These are phyloP conservation scores for Xerocomellus amylosporus DNA, from an alignment of 768 basidiomycete genomes.

Conservation along the genomic window DNA sequence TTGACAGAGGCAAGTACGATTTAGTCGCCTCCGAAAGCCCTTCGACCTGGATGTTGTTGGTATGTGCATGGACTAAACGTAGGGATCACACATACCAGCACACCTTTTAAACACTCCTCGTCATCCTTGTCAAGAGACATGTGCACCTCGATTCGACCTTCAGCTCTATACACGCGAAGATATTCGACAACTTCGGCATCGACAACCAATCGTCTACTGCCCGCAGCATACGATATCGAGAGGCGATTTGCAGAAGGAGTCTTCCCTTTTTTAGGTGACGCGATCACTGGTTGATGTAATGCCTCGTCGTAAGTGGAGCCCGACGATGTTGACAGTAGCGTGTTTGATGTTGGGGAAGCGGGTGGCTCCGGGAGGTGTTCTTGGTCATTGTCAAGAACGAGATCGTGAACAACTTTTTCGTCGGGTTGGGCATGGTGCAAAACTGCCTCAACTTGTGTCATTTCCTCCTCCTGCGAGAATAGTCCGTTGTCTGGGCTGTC, in stretches of 20 bases:
- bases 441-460: conserved; percentile 13
- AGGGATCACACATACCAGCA: conserved; percentile 54
- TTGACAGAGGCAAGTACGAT: conserved; percentile 61
- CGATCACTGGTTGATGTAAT: conserved; percentile 31
- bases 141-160: conserved; percentile 82
- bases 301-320: conserved; percentile 46
- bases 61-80: conserved; percentile 2
- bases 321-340: conserved; percentile 35
- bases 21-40: conserved; percentile 68
- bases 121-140: conserved; percentile 59
- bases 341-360: conserved; percentile 53
- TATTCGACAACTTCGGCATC: conserved; percentile 84
- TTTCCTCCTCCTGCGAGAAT: conserved; percentile 30
- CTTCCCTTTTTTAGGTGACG: conserved; percentile 36
- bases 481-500: conserved; percentile 37
- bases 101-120: conserved; percentile 62
- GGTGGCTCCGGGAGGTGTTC: conserved; percentile 61
- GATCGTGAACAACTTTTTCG: conserved; percentile 17
- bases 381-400: conserved; percentile 22
- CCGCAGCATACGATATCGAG: conserved; percentile 94
- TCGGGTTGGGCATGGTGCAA: conserved; percentile 18
- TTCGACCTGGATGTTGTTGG: conserved; percentile 55
- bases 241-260: conserved; percentile 77
- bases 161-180: conserved; percentile 75
- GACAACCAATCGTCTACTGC: conserved; percentile 80